Base-by-base conservation (phyloP, 2,329 filamentous ascomycete genomes). In the Neodidymelliopsis sp. region DNA sequence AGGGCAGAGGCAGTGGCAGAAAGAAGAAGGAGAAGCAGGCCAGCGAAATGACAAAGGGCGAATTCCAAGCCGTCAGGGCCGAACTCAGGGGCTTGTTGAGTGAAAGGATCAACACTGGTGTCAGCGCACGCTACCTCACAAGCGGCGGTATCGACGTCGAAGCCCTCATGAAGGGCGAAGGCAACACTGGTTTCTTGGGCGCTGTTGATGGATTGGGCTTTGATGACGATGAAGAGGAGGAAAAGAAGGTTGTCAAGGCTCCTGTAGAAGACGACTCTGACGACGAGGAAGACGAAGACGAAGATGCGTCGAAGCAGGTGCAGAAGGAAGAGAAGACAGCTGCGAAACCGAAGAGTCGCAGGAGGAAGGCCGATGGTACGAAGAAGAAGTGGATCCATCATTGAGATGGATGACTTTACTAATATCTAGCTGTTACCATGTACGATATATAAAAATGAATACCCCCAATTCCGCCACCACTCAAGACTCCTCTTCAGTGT, bases 61-160 rank as follows among this genome's bases (percentile, higher is more conserved):
- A 97, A 71, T 72, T 95, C 63, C 84, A 79, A 2, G 82, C 78
- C 0, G 72, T 94, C 69, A 83, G 84, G 58, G 88, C 85, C 0
- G 86, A 95, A 74, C 72, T 97, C 63, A 87, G 83, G 62, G 80
- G 83, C 31, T 72, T 95, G 60, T 72, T 97, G 65, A 78, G 79
- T 3, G 83, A 87, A 71, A 82, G 90, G 50, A 83, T 97, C 46
- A 97, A 97, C 66, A 81, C 91, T 12, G 92, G 93, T 6, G 90
- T 96, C 19, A 96, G 90, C 66, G 90, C 92, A 75, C 83, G 81
- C 64, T 97, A 97, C 72, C 78, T 97, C 53, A 90, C 91, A 0
- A 83, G 84, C n/a, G 90, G 91, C 0, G 79, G 83, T n/a, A 84
- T 96, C n/a, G 89, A 97, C 75, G 79, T 96, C 5, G 87, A 85